These are phyloP conservation scores for Gaillardinia entomophila DNA, from an alignment of 805 yeast genomes.

Conservation along the genomic window DNA sequence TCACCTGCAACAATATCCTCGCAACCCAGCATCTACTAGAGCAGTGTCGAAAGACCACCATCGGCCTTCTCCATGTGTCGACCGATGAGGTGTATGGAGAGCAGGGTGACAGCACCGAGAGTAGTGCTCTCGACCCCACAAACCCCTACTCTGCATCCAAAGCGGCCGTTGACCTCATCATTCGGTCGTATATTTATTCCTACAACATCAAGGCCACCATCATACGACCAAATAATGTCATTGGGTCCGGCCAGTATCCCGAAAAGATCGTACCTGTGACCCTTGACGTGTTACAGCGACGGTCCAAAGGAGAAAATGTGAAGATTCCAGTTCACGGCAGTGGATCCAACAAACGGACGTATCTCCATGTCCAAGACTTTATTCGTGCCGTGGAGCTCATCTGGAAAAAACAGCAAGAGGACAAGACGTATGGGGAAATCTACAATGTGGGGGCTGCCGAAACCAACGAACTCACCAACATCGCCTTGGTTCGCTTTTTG, in stretches of 20 bases:
- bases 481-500: constrained; percentile 15
- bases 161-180: constrained; percentile 47
- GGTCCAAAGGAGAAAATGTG: constrained; percentile 7
- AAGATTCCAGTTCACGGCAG: constrained; percentile 41
- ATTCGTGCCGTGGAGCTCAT: constrained; percentile 31
- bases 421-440: constrained; percentile 16
- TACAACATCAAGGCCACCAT: constrained; percentile 37
- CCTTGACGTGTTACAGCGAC: constrained; percentile 15
- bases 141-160: constrained; percentile 56
- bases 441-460: constrained; percentile 12
- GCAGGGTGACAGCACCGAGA: constrained; percentile 8
- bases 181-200: constrained; percentile 38
- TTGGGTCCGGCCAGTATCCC: constrained; percentile 49
- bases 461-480: constrained; percentile 7
- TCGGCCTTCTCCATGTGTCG: constrained; percentile 40
- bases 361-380: constrained; percentile 41
- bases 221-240: constrained; percentile 46
- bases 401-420: constrained; percentile 6
- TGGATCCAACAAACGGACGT: constrained; percentile 39
- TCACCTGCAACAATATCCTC: constrained; percentile 40
- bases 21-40: constrained; percentile 46
- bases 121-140: constrained; percentile 37
- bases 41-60: constrained; percentile 8
- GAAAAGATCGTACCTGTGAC: constrained; percentile 43
- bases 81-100: constrained; percentile 62